Evolutionary conservation across 805 yeast genomes (phyloP).

Genomic region (Hanseniaspora thailandica): DNA sequence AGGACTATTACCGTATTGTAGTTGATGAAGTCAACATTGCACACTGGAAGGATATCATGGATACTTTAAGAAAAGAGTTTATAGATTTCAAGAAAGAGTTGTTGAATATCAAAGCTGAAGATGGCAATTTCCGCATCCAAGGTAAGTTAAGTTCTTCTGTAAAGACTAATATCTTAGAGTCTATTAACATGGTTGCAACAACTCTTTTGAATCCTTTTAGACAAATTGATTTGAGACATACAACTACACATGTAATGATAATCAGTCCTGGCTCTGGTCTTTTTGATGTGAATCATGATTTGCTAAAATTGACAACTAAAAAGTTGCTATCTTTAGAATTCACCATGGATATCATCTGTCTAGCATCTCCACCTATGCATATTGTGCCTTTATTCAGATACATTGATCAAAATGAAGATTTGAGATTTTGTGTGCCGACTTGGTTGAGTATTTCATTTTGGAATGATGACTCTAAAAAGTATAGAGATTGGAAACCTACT

Average conservation of each 20-base stretch:
- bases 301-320: slow-evolving; percentile 61
- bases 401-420: slow-evolving; percentile 37
- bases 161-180: slow-evolving; percentile 80
- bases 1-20: slow-evolving; percentile 82
- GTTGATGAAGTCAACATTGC: slow-evolving; percentile 86
- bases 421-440: slow-evolving; percentile 73
- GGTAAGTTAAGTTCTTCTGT: slow-evolving; percentile 73
- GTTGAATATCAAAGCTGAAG: slow-evolving; percentile 32
- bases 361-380: slow-evolving; percentile 85
- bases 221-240: slow-evolving; percentile 77
- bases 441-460: slow-evolving; percentile 95
- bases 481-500: slow-evolving; percentile 73
- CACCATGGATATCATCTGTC: slow-evolving; percentile 77
- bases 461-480: slow-evolving; percentile 40
- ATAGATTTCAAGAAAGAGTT: slow-evolving; percentile 69
- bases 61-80: slow-evolving; percentile 71
- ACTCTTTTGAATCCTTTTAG: slow-evolving; percentile 64
- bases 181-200: slow-evolving; percentile 72
- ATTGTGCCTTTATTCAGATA: slow-evolving; percentile 80
- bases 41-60: slow-evolving; percentile 89
- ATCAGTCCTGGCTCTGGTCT: slow-evolving; percentile 89
- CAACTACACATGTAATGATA: slow-evolving; percentile 79
- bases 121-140: slow-evolving; percentile 31
- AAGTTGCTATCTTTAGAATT: slow-evolving; percentile 67
- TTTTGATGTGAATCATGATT: slow-evolving; percentile 77